Evolutionary conservation across 169 alveolate genomes (phyloP).

Genomic region (Plasmodium blacklocki): DNA sequence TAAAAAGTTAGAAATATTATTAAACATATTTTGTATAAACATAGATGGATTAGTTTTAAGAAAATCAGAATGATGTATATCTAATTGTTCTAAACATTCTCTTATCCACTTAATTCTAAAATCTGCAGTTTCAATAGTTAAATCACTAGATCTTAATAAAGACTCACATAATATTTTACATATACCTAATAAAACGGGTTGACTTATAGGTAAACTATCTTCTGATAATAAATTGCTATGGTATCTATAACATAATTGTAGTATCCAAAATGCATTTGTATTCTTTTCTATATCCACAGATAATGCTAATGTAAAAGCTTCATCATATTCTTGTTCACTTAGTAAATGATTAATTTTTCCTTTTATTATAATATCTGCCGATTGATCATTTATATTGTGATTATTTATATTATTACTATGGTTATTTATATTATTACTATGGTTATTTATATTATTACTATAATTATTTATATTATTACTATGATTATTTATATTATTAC

Average conservation of each 20-base stretch:
- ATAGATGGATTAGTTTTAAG: conserved; percentile 48
- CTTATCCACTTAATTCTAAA: conserved; percentile 52
- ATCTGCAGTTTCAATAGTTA: conserved; percentile 30
- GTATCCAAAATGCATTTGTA: conserved; percentile 53
- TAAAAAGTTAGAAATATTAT: conserved; percentile 22
- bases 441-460: no score
- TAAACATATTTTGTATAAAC: conserved; percentile 61
- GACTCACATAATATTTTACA: conserved; percentile 68
- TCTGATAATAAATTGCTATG: conserved; percentile 6
- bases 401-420: background rate
- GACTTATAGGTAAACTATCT: conserved; percentile 35
- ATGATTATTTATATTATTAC: background rate
- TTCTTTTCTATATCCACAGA: conserved; percentile 69
- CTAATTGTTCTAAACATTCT: conserved; percentile 33
- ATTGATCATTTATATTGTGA: background rate
- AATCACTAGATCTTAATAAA: conserved; percentile 6
- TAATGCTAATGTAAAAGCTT: conserved; percentile 66
- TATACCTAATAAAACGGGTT: conserved; percentile 60
- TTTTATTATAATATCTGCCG: conserved; percentile 36
- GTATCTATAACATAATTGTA: conserved; percentile 50
- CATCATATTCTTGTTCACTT: conserved; percentile 55
- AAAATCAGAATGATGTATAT: conserved; percentile 34
- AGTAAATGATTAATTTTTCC: conserved; percentile 68
- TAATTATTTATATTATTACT: background rate
- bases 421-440: no score